Evolutionary conservation across 2,329 filamentous ascomycete species (phyloP).

Genomic region (Colletotrichum liaoningense): DNA sequence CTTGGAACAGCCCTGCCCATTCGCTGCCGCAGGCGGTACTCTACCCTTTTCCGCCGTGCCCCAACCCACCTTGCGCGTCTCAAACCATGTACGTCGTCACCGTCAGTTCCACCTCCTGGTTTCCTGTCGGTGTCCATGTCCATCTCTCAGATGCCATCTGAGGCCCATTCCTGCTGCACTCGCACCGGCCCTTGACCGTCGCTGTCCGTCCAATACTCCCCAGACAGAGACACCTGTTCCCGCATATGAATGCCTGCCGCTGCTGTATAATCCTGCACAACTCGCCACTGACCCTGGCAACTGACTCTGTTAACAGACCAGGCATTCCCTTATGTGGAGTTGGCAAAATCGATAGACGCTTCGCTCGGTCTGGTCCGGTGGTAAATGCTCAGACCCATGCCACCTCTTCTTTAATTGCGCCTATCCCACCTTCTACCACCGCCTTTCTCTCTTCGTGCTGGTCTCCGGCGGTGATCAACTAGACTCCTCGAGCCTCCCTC

Average conservation of each 20-base stretch:
- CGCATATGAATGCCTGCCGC: constrained; percentile 11
- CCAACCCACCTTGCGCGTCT: constrained; percentile 35
- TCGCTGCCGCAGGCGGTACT: constrained; percentile 34
- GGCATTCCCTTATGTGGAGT: constrained; percentile 31
- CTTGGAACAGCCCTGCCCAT: constrained; percentile 34
- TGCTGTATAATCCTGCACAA: constrained; percentile 24
- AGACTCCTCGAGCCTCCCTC: constrained; percentile 18
- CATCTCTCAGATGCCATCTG: constrained; percentile 33
- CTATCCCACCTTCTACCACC: constrained; percentile 28
- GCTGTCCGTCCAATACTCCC: constrained; percentile 13
- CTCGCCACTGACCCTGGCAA: constrained; percentile 30
- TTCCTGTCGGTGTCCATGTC: constrained; percentile 27
- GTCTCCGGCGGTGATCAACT: constrained; percentile 29
- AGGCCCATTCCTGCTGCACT: constrained; percentile 16
- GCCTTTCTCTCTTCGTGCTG: constrained; percentile 21
- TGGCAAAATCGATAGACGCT: constrained; percentile 27
- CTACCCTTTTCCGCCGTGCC: constrained; percentile 31
- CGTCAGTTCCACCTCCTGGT: constrained; percentile 36
- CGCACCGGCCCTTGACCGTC: not conserved
- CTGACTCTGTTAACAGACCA: constrained; percentile 24
- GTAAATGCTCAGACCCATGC: constrained; percentile 30
- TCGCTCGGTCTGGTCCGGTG: constrained; percentile 34
- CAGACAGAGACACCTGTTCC: constrained; percentile 26
- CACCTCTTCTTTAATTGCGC: constrained; percentile 32
- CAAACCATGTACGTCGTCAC: constrained; percentile 36